These are phyloP conservation scores for Cyberlindnera subsufficiens DNA, from an alignment of 805 yeast genomes.

Conservation along the genomic window DNA sequence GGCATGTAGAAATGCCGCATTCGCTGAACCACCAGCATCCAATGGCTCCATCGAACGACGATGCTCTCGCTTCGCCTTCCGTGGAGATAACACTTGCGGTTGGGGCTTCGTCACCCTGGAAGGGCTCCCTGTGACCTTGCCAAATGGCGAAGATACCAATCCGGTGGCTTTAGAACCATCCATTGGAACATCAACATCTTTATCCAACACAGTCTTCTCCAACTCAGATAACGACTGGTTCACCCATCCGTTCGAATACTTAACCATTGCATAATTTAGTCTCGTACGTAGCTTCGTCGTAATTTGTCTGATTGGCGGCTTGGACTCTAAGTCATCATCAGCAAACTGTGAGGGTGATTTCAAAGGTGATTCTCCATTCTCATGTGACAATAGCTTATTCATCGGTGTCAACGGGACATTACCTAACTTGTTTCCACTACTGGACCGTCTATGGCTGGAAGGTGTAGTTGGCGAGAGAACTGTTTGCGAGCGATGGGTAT, in stretches of 20 bases:
- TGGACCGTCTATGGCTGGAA: slow-evolving; percentile 4
- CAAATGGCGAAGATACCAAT: slow-evolving; percentile 4
- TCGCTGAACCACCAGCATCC: slow-evolving; percentile 30
- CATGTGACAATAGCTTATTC: not conserved
- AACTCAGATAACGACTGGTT: slow-evolving; percentile 24
- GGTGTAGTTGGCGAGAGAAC: slow-evolving; percentile 21
- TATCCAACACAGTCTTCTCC: slow-evolving; percentile 15
- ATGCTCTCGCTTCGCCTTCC: slow-evolving; percentile 7
- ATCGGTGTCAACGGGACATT: slow-evolving; percentile 23
- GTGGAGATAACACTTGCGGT: slow-evolving; percentile 3
- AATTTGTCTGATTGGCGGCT: slow-evolving; percentile 34
- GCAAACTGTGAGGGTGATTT: slow-evolving; percentile 20
- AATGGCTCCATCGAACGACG: slow-evolving; percentile 15
- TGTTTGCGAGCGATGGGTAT: slow-evolving; percentile 7
- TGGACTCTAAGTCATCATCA: slow-evolving; percentile 18
- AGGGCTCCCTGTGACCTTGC: slow-evolving; percentile 3
- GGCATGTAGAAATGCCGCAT: slow-evolving; percentile 33
- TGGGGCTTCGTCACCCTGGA: slow-evolving; percentile 11
- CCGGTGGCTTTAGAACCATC: not conserved
- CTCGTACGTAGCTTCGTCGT: slow-evolving; percentile 35
- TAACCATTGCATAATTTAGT: slow-evolving; percentile 35
- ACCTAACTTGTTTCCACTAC: slow-evolving; percentile 8
- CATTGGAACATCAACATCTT: slow-evolving; percentile 5
- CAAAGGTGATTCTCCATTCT: slow-evolving; percentile 15
- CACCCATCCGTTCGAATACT: slow-evolving; percentile 28